Evolutionary conservation across 257 asterid species (phyloP).

Genomic region (Ballota nigra): DNA sequence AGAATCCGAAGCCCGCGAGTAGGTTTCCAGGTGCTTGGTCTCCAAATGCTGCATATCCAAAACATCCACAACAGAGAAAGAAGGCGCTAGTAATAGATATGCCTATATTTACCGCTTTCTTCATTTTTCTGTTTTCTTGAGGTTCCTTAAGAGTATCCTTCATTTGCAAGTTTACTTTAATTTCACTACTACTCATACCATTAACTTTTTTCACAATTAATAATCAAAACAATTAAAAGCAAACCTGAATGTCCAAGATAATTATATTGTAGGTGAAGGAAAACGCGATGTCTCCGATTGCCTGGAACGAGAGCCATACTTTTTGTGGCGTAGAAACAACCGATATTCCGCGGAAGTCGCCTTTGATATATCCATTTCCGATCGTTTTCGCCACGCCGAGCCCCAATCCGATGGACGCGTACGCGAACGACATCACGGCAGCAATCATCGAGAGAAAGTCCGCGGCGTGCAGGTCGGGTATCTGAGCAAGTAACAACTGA

Average conservation of each 20-base stretch:
- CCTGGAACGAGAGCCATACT: conserved; percentile 43
- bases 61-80: conserved; percentile 60
- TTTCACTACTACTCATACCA: no score
- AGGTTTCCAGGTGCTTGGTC: conserved; percentile 60
- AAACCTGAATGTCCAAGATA: conserved; percentile 40
- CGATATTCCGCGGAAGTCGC: conserved; percentile 32
- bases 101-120: conserved; percentile 42
- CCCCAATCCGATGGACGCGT: conserved; percentile 50
- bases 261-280: conserved; percentile 48
- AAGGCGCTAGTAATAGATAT: conserved; percentile 48
- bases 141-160: conserved; percentile 58
- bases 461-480: conserved; percentile 55
- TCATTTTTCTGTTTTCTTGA: conserved; percentile 53
- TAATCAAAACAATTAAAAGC: no score
- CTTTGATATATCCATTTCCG: conserved; percentile 41
- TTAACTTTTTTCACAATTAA: no score
- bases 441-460: conserved; percentile 53
- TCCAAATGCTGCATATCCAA: conserved; percentile 78
- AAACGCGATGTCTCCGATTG: conserved; percentile 60
- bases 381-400: conserved; percentile 37
- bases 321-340: conserved; percentile 25
- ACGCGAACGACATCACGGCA: conserved; percentile 57
- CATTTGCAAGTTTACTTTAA: conserved; percentile 26
- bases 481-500: conserved; percentile 53
- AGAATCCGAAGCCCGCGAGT: conserved; percentile 69